Evolutionary conservation across 805 yeast species (phyloP).

Genomic region (Teunomyces cretensis): DNA sequence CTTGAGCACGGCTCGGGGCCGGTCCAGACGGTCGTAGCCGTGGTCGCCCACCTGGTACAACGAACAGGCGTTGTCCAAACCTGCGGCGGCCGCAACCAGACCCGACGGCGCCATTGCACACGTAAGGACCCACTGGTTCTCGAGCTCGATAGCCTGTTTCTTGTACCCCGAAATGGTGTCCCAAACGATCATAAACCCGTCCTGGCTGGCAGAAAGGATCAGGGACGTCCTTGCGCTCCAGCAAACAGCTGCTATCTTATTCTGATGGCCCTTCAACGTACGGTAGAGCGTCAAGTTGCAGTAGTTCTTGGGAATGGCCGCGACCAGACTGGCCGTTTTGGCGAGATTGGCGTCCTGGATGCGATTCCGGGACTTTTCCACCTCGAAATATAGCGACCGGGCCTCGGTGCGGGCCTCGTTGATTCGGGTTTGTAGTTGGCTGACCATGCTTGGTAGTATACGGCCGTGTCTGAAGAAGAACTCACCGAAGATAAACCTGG

Average conservation of each 20-base stretch:
- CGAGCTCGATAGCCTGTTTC: constrained; percentile 65
- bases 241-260: constrained; percentile 64
- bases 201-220: constrained; percentile 76
- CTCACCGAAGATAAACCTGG: too few relatives aligned
- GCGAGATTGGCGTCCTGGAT: constrained; percentile 47
- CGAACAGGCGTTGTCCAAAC: constrained; percentile 77
- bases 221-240: constrained; percentile 67
- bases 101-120: constrained; percentile 74
- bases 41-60: constrained; percentile 46
- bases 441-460: not conserved
- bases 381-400: constrained; percentile 47
- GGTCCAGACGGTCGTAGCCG: not conserved
- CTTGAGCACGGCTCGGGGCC: constrained; percentile 52
- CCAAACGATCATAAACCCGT: constrained; percentile 84
- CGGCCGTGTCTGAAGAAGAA: too few relatives aligned
- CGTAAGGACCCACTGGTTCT: constrained; percentile 75
- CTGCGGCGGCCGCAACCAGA: constrained; percentile 72
- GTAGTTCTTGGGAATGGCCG: constrained; percentile 27
- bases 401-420: constrained; percentile 44
- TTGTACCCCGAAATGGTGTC: constrained; percentile 73
- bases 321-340: constrained; percentile 35
- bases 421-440: constrained; percentile 5
- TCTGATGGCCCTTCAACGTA: constrained; percentile 63
- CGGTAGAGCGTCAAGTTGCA: constrained; percentile 30
- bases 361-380: constrained; percentile 42